A percentile compares a stretch with the other conserved stretches of the same genome.
Conservation (phyloP, 1,284 basidiomycete genomes). For the Pisolithus thermaeus region DNA sequence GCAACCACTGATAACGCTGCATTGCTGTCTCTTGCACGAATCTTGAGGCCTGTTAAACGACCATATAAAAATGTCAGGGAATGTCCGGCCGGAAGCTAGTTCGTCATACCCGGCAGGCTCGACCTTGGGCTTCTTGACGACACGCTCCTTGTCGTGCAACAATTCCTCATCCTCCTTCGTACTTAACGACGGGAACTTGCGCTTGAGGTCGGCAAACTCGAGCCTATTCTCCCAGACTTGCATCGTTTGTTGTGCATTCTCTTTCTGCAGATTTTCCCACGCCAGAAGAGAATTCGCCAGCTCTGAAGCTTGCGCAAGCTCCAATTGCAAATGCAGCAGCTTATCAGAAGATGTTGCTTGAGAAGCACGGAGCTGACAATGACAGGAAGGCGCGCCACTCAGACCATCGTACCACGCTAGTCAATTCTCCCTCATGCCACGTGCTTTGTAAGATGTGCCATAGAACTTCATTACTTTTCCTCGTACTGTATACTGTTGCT, state of each 20-base stretch:
- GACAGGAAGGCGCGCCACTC: too few species aligned
- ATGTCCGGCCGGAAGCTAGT: slow-evolving; percentile 3
- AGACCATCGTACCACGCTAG: too few species aligned
- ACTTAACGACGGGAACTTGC: slow-evolving; percentile 63
- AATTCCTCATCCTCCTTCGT: slow-evolving; percentile 81
- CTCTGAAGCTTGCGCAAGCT: slow-evolving; percentile 69
- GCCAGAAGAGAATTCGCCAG: slow-evolving; percentile 64
- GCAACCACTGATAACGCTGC: slow-evolving; percentile 37
- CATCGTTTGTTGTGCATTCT: slow-evolving; percentile 51
- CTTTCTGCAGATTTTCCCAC: slow-evolving; percentile 75
- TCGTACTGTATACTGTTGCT: too few species aligned
- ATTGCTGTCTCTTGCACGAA: slow-evolving; percentile 37
- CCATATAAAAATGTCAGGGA: slow-evolving; percentile 29
- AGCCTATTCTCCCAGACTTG: slow-evolving; percentile 78
- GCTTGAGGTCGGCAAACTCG: slow-evolving; percentile 74
- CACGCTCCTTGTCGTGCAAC: slow-evolving; percentile 68
- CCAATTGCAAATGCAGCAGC: slow-evolving; percentile 73
- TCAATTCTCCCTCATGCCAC: too few species aligned
- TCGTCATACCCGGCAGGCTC: slow-evolving; percentile 37
- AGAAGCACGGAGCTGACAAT: slow-evolving; percentile 77
- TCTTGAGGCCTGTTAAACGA: slow-evolving; percentile 46
- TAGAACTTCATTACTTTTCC: too few species aligned
- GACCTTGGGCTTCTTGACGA: slow-evolving; percentile 51
- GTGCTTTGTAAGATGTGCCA: too few species aligned
- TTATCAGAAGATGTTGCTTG: slow-evolving; percentile 88